Conservation (phyloP, 805 yeast species). For the Lachancea waltii region DNA sequence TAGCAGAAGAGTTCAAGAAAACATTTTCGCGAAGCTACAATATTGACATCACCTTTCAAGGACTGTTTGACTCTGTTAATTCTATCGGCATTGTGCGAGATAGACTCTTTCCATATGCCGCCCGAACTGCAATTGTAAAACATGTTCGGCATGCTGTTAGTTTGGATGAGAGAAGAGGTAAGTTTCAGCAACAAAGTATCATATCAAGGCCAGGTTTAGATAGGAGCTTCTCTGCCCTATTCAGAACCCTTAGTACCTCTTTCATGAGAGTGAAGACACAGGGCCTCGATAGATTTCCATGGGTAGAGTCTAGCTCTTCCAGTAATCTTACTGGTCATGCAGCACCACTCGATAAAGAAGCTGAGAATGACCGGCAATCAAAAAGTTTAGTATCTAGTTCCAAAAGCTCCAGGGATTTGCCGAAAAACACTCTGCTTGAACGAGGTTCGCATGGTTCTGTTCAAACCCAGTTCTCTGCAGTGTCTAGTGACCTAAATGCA, state of each 20-base stretch:
- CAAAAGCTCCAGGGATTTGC: no score
- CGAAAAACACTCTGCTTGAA: no score
- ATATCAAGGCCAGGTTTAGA: slow-evolving; percentile 38
- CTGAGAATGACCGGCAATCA: no score
- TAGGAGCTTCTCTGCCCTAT: slow-evolving; percentile 16
- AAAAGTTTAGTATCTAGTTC: no score
- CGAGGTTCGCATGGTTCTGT: no score
- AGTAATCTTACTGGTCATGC: no score
- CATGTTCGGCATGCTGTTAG: slow-evolving; percentile 65
- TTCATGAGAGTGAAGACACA: no score
- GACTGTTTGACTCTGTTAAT: slow-evolving; percentile 63
- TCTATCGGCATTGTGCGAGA: slow-evolving; percentile 58
- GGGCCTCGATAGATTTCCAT: no score
- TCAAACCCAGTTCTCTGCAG: no score
- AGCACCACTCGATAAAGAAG: no score
- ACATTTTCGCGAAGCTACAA: slow-evolving; percentile 43
- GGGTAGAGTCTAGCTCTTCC: no score
- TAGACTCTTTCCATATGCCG: slow-evolving; percentile 51
- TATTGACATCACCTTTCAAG: slow-evolving; percentile 50
- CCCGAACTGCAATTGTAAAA: slow-evolving; percentile 43
- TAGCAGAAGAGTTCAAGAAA: slow-evolving; percentile 46
- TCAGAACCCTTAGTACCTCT: background rate
- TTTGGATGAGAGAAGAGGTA: slow-evolving; percentile 59
- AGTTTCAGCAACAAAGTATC: slow-evolving; percentile 53
- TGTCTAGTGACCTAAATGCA: no score